Evolutionary conservation across 2,329 filamentous ascomycete species (phyloP), one percentile per base, ranked within the genome.

Genomic region (Exophiala lecanii-corni): DNA sequence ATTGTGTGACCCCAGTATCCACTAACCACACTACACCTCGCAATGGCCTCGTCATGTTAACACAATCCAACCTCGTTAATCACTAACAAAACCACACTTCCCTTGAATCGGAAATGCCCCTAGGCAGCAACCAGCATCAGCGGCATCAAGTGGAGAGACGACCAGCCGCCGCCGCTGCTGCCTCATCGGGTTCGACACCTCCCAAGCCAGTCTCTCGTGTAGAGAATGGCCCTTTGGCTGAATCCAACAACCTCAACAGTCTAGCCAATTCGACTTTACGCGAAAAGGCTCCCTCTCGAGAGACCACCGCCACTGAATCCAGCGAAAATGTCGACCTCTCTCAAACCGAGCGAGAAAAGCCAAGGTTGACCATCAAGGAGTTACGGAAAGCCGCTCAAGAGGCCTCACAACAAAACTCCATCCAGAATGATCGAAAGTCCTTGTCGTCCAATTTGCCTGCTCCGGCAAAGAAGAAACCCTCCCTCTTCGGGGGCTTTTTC

Each of bases 401-500:
- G 39, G 16, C 39, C 26, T 15, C 30, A 20, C 30, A 20, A 35
- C 19, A 36, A 31, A 41, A 17, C 9, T 10, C 15, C 30, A 37
- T 15, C 19, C 33, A 19, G 7, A 20, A 18, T 35, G 33, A 9
- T 10, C 9, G 9, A 17, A 36, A 34, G 2, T 36, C 31, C 23
- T 36, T 12, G 32, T 39, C 13, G 16, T 12, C n/a, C 41, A 35
- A 28, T 19, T 15, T 18, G 18, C 51, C 17, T 28, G 23, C 30
- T 26, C 28, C 17, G 25, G 32, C 23, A 12, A 63, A 61, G 56
- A 64, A 57, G 50, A 62, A 65, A 55, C 51, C 55, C 23, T 60
- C 57, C 30, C 57, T 64, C 1, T 58, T 73, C 16, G 58, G 71
- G n/a, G 61, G 65, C 28, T 70, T 74, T 38, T 58, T 75, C 9